Percentiles rank a stretch among this genome's conserved stretches.
These are phyloP conservation scores for Penicillium sp. DNA, from an alignment of 2,329 filamentous ascomycete species.

Conservation along the genomic window DNA sequence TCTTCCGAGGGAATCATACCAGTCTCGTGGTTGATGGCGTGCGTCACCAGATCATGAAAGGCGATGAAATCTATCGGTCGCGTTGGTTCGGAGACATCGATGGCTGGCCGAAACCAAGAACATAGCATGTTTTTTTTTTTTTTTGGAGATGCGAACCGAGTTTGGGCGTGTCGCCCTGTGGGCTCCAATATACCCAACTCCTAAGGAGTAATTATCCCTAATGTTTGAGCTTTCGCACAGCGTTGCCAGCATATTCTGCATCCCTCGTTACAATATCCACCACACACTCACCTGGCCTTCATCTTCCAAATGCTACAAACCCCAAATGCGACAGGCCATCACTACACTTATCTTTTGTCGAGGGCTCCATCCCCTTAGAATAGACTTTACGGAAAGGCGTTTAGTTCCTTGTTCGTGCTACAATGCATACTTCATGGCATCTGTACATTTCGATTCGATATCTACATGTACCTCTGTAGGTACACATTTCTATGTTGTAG, in stretches of 20 bases:
- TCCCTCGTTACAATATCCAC: not conserved
- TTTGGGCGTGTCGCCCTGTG: not conserved
- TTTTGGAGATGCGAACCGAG: not conserved
- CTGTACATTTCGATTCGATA: not conserved
- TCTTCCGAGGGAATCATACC: conserved; percentile 23
- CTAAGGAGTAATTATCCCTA: not conserved
- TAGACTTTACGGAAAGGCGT: not conserved
- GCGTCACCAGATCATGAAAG: conserved; percentile 19
- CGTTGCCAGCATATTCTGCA: not conserved
- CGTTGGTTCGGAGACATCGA: conserved; percentile 26
- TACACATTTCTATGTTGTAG: too few species aligned
- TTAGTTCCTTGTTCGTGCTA: not conserved
- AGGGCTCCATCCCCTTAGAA: not conserved
- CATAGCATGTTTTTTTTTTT: not conserved
- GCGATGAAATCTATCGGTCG: conserved; percentile 29
- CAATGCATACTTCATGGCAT: not conserved
- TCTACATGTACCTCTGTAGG: not conserved
- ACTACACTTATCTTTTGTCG: too few species aligned
- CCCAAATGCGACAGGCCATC: not conserved
- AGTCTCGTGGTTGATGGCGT: conserved; percentile 22
- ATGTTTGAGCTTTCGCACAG: not conserved
- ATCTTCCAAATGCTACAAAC: not conserved
- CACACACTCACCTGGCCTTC: not conserved
- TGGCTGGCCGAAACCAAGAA: conserved; percentile 26
- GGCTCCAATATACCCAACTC: not conserved